Conservation (phyloP, 208 protist species). For the Endotrypanum monterogeii region DNA sequence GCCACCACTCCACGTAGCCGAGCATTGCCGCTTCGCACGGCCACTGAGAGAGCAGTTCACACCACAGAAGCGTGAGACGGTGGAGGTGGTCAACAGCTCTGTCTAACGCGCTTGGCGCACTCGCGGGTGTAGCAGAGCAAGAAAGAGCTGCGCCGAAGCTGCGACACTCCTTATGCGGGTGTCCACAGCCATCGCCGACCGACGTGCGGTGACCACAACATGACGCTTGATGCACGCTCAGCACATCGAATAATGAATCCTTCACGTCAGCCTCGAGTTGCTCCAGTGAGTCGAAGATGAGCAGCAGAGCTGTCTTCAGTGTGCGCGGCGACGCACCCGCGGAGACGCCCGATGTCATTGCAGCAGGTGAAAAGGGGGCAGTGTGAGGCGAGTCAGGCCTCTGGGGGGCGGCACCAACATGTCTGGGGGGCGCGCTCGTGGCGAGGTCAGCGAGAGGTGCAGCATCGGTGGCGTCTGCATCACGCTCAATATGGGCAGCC, state of each 20-base stretch:
- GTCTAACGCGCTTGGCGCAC: background rate
- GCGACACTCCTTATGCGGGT: background rate
- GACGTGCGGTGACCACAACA: background rate
- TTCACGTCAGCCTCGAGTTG: slow-evolving; percentile 6
- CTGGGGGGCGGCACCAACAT: background rate
- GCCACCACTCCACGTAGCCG: slow-evolving; percentile 66
- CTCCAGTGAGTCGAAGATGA: slow-evolving; percentile 20
- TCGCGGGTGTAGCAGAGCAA: background rate
- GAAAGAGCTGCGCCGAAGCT: background rate
- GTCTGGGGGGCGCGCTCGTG: background rate
- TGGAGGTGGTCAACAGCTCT: slow-evolving; percentile 5
- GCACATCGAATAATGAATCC: background rate
- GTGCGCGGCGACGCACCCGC: background rate
- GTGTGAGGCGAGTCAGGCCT: background rate
- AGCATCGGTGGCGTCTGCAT: slow-evolving; percentile 1
- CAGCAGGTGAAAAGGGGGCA: background rate
- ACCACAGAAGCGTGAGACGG: slow-evolving; percentile 21
- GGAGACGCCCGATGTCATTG: background rate
- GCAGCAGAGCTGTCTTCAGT: slow-evolving; percentile 17
- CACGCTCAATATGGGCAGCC: slow-evolving; percentile 8
- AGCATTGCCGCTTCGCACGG: slow-evolving; percentile 33
- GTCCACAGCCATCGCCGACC: background rate
- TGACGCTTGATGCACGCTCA: background rate
- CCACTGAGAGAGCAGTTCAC: slow-evolving; percentile 36
- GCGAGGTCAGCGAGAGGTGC: background rate